These are phyloP conservation scores for Naegleria gruberi DNA, from an alignment of 208 protist species.

Conservation along the genomic window DNA sequence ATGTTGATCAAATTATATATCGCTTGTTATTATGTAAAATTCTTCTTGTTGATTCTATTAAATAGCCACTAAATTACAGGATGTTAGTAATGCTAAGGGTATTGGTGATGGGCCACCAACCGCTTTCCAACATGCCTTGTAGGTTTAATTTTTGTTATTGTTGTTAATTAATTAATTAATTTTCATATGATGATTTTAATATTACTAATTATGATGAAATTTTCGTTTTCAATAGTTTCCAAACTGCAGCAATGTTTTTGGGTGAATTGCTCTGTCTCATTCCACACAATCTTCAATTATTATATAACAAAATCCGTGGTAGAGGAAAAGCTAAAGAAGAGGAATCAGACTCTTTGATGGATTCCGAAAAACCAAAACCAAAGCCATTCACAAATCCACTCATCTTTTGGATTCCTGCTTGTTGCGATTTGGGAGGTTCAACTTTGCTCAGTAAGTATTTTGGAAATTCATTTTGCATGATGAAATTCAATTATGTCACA, in stretches of 20 bases:
- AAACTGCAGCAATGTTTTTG: slow-evolving; percentile 71
- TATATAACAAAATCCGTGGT: not conserved
- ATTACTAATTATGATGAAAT: not conserved
- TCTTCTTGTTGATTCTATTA: not conserved
- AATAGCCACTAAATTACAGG: not conserved
- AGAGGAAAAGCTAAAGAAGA: slow-evolving; percentile 33
- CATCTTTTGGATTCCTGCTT: slow-evolving; percentile 21
- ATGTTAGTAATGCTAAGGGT: slow-evolving; percentile 7
- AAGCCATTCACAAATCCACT: not conserved
- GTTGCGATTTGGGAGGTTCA: slow-evolving; percentile 25
- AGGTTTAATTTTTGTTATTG: too few relatives aligned
- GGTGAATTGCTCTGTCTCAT: slow-evolving; percentile 57
- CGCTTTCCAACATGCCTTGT: slow-evolving; percentile 19
- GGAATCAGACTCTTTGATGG: slow-evolving; percentile 31
- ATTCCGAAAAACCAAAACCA: not conserved
- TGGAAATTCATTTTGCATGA: slow-evolving; percentile 46
- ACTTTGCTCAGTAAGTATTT: slow-evolving; percentile 29
- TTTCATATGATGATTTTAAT: not conserved
- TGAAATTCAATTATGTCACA: not conserved
- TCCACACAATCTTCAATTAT: slow-evolving; percentile 30
- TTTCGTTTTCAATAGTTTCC: slow-evolving; percentile 29
- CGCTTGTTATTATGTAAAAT: not conserved
- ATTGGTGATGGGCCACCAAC: slow-evolving; percentile 21
- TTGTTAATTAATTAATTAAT: not conserved
- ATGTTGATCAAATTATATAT: not conserved